These are phyloP conservation scores for Fusarium domesticum DNA, from an alignment of 2,329 filamentous ascomycete genomes.

Conservation along the genomic window DNA sequence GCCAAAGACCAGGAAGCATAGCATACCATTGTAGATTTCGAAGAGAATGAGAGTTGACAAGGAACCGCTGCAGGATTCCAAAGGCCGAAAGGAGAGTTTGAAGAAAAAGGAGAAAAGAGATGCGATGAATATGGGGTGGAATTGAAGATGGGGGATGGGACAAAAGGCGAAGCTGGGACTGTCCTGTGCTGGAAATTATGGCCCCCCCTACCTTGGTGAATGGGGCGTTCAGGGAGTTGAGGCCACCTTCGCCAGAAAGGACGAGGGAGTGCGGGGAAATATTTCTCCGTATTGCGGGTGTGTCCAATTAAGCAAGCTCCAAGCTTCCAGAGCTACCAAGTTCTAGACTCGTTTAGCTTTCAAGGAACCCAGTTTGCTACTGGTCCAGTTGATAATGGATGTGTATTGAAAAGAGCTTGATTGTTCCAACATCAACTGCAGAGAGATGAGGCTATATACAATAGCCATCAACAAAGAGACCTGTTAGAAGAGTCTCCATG, in stretches of 20 bases:
- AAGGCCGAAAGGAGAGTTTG: constrained; percentile 12
- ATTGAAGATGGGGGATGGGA: constrained; percentile 23
- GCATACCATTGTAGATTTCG: constrained; percentile 34
- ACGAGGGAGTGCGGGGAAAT: constrained; percentile 29
- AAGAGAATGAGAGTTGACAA: constrained; percentile 17
- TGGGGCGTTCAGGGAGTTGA: constrained; percentile 34
- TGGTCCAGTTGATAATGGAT: too few relatives aligned
- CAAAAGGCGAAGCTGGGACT: constrained; percentile 16
- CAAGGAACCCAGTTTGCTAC: too few relatives aligned
- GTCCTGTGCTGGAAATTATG: constrained; percentile 29
- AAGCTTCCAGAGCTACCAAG: neutral
- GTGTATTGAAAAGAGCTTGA: too few relatives aligned
- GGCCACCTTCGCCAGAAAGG: constrained; percentile 44
- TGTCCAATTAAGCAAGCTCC: neutral
- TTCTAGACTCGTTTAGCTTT: too few relatives aligned
- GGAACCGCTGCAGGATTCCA: constrained; percentile 38
- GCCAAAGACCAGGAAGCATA: neutral
- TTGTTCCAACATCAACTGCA: too few relatives aligned
- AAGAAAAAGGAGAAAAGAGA: constrained; percentile 21
- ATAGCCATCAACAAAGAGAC: too few relatives aligned
- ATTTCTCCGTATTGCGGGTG: constrained; percentile 32
- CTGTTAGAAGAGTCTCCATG: too few relatives aligned
- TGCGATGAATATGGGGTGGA: constrained; percentile 12
- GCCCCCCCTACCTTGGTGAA: constrained; percentile 24
- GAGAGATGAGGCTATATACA: too few relatives aligned